Conservation (phyloP, 176 grass and related monocot genomes). For the Lolium multiflorum region DNA sequence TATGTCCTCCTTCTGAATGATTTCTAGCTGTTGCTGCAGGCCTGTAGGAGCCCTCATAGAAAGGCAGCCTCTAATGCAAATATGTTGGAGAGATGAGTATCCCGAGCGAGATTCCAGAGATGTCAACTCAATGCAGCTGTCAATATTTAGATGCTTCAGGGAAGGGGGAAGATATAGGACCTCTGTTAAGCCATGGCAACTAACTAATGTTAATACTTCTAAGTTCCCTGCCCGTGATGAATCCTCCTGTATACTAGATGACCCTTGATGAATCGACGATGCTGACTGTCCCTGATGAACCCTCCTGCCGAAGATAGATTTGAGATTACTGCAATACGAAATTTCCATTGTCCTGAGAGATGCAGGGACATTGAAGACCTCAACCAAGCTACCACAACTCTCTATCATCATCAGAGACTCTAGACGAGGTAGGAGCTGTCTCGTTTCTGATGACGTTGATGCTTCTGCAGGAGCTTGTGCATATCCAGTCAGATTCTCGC, state of each 20-base stretch:
- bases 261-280: not conserved
- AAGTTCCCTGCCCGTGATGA: not conserved
- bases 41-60: slow-evolving; percentile 10
- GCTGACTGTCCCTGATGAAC: not conserved
- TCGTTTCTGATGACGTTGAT: not conserved
- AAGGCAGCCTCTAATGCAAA: rapidly evolving
- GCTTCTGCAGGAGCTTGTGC: not conserved
- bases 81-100: not conserved
- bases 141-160: not conserved
- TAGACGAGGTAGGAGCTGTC: not conserved
- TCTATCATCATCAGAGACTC: not conserved
- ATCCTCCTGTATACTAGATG: not conserved
- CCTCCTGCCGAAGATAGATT: not conserved
- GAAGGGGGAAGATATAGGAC: not conserved
- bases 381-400: not conserved
- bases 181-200: not conserved
- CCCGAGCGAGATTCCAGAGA: not conserved
- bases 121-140: not conserved
- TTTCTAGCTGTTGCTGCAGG: not conserved
- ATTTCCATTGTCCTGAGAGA: not conserved
- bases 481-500: not conserved
- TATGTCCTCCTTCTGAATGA: rapidly evolving
- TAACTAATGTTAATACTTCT: rapidly evolving
- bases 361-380: not conserved
- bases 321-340: not conserved